These are phyloP conservation scores for Cryptococcus neoformans DNA, from an alignment of 1,284 basidiomycete species.

Conservation along the genomic window DNA sequence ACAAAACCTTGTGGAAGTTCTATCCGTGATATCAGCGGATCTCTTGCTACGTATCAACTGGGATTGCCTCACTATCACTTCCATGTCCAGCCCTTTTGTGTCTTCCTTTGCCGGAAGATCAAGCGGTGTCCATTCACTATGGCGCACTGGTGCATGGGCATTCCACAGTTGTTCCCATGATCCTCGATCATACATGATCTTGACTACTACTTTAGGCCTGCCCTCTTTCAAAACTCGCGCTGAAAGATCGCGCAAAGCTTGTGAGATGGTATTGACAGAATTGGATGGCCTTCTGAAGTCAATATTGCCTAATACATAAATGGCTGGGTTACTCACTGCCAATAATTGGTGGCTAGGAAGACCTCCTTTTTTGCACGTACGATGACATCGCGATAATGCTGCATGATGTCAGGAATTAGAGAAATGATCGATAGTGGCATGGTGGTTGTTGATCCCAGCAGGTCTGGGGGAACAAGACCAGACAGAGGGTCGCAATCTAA, in stretches of 20 bases:
- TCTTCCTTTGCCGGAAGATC: constrained; percentile 59
- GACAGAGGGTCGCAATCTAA: constrained; percentile 56
- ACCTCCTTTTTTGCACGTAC: constrained; percentile 58
- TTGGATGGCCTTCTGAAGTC: constrained; percentile 51
- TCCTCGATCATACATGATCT: constrained; percentile 67
- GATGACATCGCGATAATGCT: constrained; percentile 57
- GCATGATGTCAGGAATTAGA: constrained; percentile 62
- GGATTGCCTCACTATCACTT: constrained; percentile 54
- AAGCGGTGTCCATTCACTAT: constrained; percentile 57
- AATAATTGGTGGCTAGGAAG: constrained; percentile 62
- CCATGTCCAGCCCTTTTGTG: constrained; percentile 61
- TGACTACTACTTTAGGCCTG: constrained; percentile 57
- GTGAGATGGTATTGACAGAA: constrained; percentile 56
- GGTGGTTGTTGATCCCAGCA: constrained; percentile 57
- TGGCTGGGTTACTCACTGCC: constrained; percentile 46
- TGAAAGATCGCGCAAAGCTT: constrained; percentile 59
- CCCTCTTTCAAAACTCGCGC: constrained; percentile 52
- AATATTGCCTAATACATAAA: constrained; percentile 2
- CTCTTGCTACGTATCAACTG: background rate
- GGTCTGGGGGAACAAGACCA: constrained; percentile 56
- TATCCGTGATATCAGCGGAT: constrained; percentile 4
- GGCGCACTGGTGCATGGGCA: constrained; percentile 58
- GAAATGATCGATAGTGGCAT: constrained; percentile 53
- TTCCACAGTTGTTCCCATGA: constrained; percentile 57
- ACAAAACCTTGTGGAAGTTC: constrained; percentile 55